These are phyloP conservation scores for Didymellaceae sp. DNA, from an alignment of 2,329 filamentous ascomycete species.

Conservation along the genomic window DNA sequence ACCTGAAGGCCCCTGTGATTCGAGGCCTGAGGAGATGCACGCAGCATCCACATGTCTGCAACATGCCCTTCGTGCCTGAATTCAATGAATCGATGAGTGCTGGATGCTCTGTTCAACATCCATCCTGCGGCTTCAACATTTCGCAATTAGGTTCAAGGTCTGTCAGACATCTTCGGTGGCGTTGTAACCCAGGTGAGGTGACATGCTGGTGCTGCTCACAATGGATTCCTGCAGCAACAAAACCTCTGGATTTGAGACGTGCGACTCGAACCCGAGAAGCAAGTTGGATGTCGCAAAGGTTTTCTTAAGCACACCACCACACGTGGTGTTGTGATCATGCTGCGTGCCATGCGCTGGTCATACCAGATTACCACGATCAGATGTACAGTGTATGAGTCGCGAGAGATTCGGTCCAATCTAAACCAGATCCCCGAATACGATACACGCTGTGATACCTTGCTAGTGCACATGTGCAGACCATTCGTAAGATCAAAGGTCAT, in stretches of 20 bases:
- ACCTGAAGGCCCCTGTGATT: constrained; percentile 11
- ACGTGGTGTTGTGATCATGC: constrained; percentile 18
- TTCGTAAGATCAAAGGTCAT: constrained; percentile 3
- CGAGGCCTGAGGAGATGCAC: constrained; percentile 15
- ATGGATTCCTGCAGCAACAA: constrained; percentile 1
- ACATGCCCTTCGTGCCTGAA: constrained; percentile 5
- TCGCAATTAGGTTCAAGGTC: background rate
- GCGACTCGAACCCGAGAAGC: constrained; percentile 6
- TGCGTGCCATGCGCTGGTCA: constrained; percentile 11
- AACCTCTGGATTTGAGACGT: background rate
- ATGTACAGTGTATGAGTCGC: constrained; percentile 11
- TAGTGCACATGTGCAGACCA: constrained; percentile 14
- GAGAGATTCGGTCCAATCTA: constrained; percentile 12
- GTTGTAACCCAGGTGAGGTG: background rate
- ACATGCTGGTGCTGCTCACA: background rate
- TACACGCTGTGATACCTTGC: constrained; percentile 17
- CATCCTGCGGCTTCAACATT: constrained; percentile 7
- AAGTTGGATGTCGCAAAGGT: constrained; percentile 12
- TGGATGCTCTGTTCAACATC: background rate
- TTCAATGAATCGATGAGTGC: background rate
- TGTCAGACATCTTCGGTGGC: background rate
- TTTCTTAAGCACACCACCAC: constrained; percentile 14
- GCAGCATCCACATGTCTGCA: constrained; percentile 11
- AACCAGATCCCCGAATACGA: constrained; percentile 13
- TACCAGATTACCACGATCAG: constrained; percentile 19